Evolutionary conservation across 2,329 filamentous ascomycete species (phyloP), one percentile per base, ranked within the genome.

Genomic region (Sclerotinia sclerotiorum): DNA sequence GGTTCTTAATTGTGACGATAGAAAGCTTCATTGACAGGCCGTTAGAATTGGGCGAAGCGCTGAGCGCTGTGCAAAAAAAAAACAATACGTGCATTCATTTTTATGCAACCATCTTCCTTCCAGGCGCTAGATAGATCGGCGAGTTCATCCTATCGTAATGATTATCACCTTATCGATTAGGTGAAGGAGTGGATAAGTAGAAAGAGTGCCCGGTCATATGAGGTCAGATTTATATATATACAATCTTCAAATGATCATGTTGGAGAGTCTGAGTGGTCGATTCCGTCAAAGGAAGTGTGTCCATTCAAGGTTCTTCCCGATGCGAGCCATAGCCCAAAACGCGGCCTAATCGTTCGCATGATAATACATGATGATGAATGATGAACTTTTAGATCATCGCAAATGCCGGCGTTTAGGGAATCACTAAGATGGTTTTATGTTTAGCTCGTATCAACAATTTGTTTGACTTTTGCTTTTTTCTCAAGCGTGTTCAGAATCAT

Each of bases 131-230:
- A 17, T 32, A 5, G 27, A 42, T 15, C 13, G 42, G 21, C 19
- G 17, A 46, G 29, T 35, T 49, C 44, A 39, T 62, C 44, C 58
- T 62, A 62, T 62, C 44, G 27, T 49, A 35, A 48, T 46, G 51
- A 11, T 35, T 56, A 65, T 65, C 63, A 65, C 63, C 63, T 56
- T 65, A 65, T 65, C 63, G 51, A 56, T 65, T 65, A 54, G 49
- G 48, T 39, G 27, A 32, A 60, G 39, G 56, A 64, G 49, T 39
- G 32, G 55, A 35, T 35, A 42, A 1, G 55, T 24, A n/a, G 3
- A 42, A 42, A n/a, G 24, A 35, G 58, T 17, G 29, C 27, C 13
- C 7, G 21, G 58, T 49, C 11, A 29, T 61, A 61, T 61, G 58
- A 49, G 58, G 29, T 61, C 58, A 61, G 29, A 64, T 64, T 51